phyloP scores from a whole-genome alignment of 768 basidiomycete species.

The Russula emetica region DNA sequence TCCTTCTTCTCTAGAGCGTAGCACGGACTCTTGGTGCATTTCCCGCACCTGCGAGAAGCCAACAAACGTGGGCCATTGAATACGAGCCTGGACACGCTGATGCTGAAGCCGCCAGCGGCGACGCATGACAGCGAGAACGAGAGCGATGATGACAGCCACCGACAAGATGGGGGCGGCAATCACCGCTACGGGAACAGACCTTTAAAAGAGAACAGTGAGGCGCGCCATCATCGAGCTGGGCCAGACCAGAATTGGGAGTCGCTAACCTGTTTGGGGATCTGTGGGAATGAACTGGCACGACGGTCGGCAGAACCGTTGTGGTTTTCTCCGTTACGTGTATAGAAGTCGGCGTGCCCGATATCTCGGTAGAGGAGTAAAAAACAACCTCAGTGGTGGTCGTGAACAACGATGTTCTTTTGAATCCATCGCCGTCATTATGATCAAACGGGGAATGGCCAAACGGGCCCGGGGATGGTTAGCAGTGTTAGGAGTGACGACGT shows the following conservation, averaged over 20 bases:
- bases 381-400: neutral
- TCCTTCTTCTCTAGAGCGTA: neutral
- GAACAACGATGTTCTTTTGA: neutral
- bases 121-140: neutral
- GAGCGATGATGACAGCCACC: neutral
- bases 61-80: neutral
- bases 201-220: neutral
- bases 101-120: neutral
- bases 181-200: slow-evolving; percentile 10
- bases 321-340: neutral
- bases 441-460: too few relatives aligned
- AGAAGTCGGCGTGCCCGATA: neutral
- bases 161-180: slow-evolving; percentile 1
- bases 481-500: too few relatives aligned
- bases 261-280: neutral
- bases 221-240: neutral
- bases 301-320: neutral
- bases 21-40: neutral
- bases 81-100: neutral
- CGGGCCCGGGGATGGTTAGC: too few relatives aligned
- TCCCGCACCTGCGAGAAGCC: neutral
- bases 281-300: neutral
- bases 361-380: neutral
- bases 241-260: neutral
- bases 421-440: neutral